Percentiles rank a stretch among this genome's conserved stretches.
Conservation (phyloP, 768 basidiomycete genomes). For the Postia placenta region DNA sequence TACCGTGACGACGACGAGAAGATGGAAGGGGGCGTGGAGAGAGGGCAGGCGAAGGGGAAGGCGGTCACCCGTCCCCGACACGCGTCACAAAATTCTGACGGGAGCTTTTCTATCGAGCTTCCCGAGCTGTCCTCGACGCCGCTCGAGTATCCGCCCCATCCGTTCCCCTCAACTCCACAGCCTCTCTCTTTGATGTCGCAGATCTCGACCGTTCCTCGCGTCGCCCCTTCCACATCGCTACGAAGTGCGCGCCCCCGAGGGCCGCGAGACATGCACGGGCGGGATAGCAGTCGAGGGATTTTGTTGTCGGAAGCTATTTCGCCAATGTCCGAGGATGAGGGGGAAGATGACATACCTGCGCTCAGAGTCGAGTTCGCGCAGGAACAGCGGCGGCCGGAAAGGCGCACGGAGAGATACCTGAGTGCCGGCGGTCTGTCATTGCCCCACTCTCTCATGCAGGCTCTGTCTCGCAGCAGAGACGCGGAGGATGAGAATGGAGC, state of each 20-base stretch:
- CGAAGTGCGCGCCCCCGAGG: constrained; percentile 21
- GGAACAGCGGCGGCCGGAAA: constrained; percentile 10
- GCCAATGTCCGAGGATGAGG: constrained; percentile 5
- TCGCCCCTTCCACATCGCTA: constrained; percentile 6
- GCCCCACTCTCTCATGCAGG: constrained; percentile 19
- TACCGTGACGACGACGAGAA: constrained; percentile 15
- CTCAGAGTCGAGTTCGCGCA: constrained; percentile 23
- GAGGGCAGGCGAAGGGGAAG: constrained; percentile 13
- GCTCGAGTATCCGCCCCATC: constrained; percentile 13
- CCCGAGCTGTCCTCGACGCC: constrained; percentile 16
- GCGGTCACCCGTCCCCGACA: constrained; percentile 11
- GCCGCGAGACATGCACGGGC: constrained; percentile 20
- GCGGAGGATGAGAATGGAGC: not conserved
- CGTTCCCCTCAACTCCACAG: constrained; percentile 11
- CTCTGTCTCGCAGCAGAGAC: constrained; percentile 11
- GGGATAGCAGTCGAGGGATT: constrained; percentile 19
- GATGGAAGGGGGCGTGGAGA: constrained; percentile 1
- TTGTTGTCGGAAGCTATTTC: constrained; percentile 14
- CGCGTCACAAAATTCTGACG: constrained; percentile 26
- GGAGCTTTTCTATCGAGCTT: constrained; percentile 23
- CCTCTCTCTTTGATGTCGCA: not conserved
- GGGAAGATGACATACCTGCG: constrained; percentile 8
- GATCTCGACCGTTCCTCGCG: not conserved
- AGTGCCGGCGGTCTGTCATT: constrained; percentile 17
- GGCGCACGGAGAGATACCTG: constrained; percentile 11